phyloP scores from a whole-genome alignment of 495 filamentous ascomycete genomes.

The Parachaetomium inaequale region DNA sequence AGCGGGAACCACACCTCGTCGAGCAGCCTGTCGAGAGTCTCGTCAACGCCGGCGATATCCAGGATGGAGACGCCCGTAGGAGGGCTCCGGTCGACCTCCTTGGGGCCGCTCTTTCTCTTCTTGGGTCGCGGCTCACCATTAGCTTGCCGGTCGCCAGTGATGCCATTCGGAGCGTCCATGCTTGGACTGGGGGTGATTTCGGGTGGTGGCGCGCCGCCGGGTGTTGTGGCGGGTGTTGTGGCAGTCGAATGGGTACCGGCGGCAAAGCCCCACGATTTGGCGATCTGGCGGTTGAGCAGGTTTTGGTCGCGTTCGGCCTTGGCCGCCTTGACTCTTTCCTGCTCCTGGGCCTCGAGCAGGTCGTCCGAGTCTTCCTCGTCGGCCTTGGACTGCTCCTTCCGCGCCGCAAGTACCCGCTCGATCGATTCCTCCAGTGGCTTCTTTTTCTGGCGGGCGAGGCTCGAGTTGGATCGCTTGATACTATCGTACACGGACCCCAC shows the following conservation, averaged over 20 bases:
- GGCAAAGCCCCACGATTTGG: constrained; percentile 58
- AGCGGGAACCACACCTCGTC: constrained; percentile 81
- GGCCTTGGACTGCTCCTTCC: constrained; percentile 61
- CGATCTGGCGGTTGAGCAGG: constrained; percentile 37
- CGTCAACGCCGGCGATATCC: constrained; percentile 83
- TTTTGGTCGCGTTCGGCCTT: constrained; percentile 28
- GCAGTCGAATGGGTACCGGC: constrained; percentile 22
- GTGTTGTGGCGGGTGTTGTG: not conserved
- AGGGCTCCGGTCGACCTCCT: constrained; percentile 59
- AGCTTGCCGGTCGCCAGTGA: constrained; percentile 40
- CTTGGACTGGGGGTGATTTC: not conserved
- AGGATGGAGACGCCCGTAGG: constrained; percentile 71
- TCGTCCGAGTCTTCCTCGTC: constrained; percentile 58
- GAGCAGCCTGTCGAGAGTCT: constrained; percentile 70
- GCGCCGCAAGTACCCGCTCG: constrained; percentile 73
- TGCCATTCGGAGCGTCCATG: constrained; percentile 9
- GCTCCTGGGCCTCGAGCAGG: constrained; percentile 59
- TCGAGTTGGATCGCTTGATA: constrained; percentile 81
- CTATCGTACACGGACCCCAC: constrained; percentile 64
- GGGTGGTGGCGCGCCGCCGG: not conserved
- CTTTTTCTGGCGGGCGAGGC: constrained; percentile 74
- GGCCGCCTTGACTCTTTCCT: constrained; percentile 20
- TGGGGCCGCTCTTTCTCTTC: constrained; percentile 51
- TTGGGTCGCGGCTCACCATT: constrained; percentile 69
- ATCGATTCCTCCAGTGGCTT: constrained; percentile 78